Conservation (phyloP, 305 asterid genomes). For the Solanum aculeatissimum region DNA sequence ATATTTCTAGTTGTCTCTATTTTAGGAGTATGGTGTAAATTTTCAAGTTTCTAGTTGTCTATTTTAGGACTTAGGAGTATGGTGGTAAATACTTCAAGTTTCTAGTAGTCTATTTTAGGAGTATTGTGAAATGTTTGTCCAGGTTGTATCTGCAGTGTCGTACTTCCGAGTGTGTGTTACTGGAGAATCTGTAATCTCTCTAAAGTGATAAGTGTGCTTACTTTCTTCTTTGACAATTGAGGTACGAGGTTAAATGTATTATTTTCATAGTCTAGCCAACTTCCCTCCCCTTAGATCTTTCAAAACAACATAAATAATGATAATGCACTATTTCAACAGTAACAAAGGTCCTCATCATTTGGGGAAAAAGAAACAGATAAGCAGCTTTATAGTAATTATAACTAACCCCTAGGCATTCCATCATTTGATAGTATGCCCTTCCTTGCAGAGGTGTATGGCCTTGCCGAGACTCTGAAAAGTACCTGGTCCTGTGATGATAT, state of each 20-base stretch:
- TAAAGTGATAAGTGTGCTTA: background rate
- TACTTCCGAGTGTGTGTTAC: background rate
- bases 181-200: background rate
- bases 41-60: background rate
- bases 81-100: background rate
- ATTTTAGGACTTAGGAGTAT: background rate
- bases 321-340: background rate
- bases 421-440: constrained; percentile 96
- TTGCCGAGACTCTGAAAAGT: constrained; percentile 86
- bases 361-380: background rate
- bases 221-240: background rate
- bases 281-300: background rate
- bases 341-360: background rate
- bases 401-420: constrained; percentile 97
- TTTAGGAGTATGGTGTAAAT: background rate
- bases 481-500: constrained; percentile 73
- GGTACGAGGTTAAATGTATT: background rate
- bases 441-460: constrained; percentile 95
- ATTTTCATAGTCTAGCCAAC: background rate
- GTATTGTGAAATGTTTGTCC: background rate
- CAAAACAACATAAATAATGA: background rate
- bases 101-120: background rate
- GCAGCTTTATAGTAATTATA: background rate
- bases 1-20: background rate
- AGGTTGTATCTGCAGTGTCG: background rate